Conservation (phyloP, 352 stramenopile species). For the Phytophthora sp. region DNA sequence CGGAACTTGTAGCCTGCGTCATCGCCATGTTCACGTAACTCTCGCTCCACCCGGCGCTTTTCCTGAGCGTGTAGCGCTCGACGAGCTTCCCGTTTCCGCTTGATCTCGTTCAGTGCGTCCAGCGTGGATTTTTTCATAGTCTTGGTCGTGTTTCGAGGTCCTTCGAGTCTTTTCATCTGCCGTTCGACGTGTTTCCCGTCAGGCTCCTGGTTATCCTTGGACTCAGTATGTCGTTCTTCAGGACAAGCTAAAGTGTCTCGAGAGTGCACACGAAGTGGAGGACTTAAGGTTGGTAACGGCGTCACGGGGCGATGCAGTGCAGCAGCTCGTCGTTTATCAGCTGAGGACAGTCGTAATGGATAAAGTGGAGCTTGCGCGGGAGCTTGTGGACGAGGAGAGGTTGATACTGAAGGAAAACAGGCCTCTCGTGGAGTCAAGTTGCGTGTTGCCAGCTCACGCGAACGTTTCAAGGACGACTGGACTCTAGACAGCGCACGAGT, state of each 20-base stretch:
- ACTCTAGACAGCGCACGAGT: background rate
- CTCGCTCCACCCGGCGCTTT: slow-evolving; percentile 68
- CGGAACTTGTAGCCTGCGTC: slow-evolving; percentile 81
- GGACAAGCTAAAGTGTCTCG: slow-evolving; percentile 9
- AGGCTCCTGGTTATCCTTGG: slow-evolving; percentile 12
- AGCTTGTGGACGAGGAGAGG: slow-evolving; percentile 15
- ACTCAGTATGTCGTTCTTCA: background rate
- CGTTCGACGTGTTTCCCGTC: slow-evolving; percentile 1
- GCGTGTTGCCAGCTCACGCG: background rate
- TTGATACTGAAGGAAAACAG: slow-evolving; percentile 12
- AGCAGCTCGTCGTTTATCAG: slow-evolving; percentile 25
- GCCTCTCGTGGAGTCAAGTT: background rate
- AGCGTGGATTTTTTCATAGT: slow-evolving; percentile 54
- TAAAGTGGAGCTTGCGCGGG: slow-evolving; percentile 16
- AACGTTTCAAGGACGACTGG: background rate
- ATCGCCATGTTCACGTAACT: slow-evolving; percentile 71
- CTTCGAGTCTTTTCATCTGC: slow-evolving; percentile 16
- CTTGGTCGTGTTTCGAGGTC: slow-evolving; percentile 25
- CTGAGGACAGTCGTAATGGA: slow-evolving; percentile 31
- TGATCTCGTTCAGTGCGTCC: slow-evolving; percentile 65
- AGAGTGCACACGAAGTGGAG: slow-evolving; percentile 9
- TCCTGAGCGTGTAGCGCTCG: slow-evolving; percentile 62
- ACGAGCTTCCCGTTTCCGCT: slow-evolving; percentile 71
- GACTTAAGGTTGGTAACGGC: slow-evolving; percentile 15
- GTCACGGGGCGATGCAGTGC: slow-evolving; percentile 13